Conservation (phyloP, 345 rosid species). For the Arabis hirsuta region DNA sequence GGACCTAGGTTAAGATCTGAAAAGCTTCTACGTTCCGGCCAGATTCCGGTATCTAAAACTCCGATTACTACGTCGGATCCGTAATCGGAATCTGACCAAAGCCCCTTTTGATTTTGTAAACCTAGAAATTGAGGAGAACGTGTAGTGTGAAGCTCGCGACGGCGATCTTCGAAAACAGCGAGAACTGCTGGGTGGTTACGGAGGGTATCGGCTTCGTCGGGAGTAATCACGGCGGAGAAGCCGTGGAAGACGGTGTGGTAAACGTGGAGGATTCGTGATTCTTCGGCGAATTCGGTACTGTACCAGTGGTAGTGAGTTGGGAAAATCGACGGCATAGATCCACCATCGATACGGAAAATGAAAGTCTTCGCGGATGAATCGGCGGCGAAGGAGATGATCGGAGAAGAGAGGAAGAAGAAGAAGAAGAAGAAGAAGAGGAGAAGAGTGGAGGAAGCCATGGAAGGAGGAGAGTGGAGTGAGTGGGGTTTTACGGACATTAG, state of each 20-base stretch:
- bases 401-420: slow-evolving; percentile 36
- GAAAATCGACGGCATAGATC: slow-evolving; percentile 78
- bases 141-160: slow-evolving; percentile 81
- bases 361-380: slow-evolving; percentile 52
- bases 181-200: slow-evolving; percentile 68
- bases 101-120: slow-evolving; percentile 70
- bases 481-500: slow-evolving; percentile 41
- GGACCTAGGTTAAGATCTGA: slow-evolving; percentile 77
- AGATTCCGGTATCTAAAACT: slow-evolving; percentile 79
- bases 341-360: slow-evolving; percentile 71
- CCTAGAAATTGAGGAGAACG: slow-evolving; percentile 92
- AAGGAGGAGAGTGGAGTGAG: slow-evolving; percentile 42
- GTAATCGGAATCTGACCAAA: slow-evolving; percentile 87
- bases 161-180: slow-evolving; percentile 66
- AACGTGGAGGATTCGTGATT: slow-evolving; percentile 66
- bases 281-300: slow-evolving; percentile 65
- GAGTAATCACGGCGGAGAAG: slow-evolving; percentile 70
- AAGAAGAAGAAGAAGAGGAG: slow-evolving; percentile 3
- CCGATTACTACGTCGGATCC: slow-evolving; percentile 91
- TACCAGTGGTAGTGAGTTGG: slow-evolving; percentile 90
- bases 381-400: slow-evolving; percentile 12
- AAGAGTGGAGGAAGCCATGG: slow-evolving; percentile 36
- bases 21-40: slow-evolving; percentile 88
- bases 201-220: slow-evolving; percentile 53
- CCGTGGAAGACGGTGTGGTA: slow-evolving; percentile 96